These are phyloP conservation scores for Aspergillus awamori DNA, from an alignment of 2,329 filamentous ascomycete species.

Conservation along the genomic window DNA sequence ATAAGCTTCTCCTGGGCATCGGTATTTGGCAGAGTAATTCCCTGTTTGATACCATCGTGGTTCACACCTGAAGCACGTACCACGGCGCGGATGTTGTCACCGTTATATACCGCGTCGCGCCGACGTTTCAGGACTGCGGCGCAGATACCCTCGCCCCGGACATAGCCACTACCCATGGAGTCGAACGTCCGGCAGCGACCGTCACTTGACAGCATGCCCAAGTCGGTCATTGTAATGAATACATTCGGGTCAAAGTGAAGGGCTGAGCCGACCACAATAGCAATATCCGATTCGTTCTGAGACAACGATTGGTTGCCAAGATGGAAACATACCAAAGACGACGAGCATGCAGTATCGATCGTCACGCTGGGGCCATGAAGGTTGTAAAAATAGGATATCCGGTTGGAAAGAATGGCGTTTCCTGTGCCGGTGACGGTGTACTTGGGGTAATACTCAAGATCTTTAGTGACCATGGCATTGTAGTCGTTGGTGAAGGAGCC, in stretches of 20 bases:
- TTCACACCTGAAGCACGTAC: conserved; percentile 28
- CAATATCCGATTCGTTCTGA: conserved; percentile 10
- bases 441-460: conserved; percentile 19
- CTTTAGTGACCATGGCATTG: conserved; percentile 12
- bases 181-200: conserved; percentile 31
- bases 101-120: conserved; percentile 28
- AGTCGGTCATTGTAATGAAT: conserved; percentile 30
- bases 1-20: conserved; percentile 11
- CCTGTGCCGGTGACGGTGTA: conserved; percentile 25
- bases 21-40: conserved; percentile 6
- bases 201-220: conserved; percentile 37
- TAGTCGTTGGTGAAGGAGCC: conserved; percentile 27
- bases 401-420: conserved; percentile 36
- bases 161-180: conserved; percentile 33
- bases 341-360: conserved; percentile 48
- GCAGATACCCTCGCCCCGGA: conserved; percentile 34
- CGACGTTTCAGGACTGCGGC: conserved; percentile 33
- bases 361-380: conserved; percentile 40
- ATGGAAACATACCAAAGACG: conserved; percentile 32
- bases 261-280: conserved; percentile 37
- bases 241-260: conserved; percentile 34
- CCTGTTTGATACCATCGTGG: conserved; percentile 23
- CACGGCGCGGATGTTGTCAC: conserved; percentile 32
- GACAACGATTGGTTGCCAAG: conserved; percentile 15
- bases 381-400: conserved; percentile 41